Evolutionary conservation across 2,329 filamentous ascomycete genomes (phyloP).

Genomic region (Calonectria naviculata): DNA sequence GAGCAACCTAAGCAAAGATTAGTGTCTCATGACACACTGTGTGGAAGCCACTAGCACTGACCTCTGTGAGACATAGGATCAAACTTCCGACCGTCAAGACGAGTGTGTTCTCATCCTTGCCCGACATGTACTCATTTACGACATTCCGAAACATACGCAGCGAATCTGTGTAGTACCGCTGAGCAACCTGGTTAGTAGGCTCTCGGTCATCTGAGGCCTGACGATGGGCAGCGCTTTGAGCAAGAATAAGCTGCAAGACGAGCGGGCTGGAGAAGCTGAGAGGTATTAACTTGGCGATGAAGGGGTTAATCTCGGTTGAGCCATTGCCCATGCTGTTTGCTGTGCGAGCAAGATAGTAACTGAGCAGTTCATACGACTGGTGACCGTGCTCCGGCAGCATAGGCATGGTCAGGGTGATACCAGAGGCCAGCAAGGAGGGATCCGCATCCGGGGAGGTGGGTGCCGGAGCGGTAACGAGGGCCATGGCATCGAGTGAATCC

Average conservation of each 20-base stretch:
- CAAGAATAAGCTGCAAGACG: constrained; percentile 57
- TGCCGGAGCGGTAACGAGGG: constrained; percentile 25
- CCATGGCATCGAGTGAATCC: constrained; percentile 33
- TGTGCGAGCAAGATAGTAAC: constrained; percentile 57
- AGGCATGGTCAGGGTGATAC: constrained; percentile 41
- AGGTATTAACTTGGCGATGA: constrained; percentile 57
- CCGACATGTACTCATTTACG: constrained; percentile 47
- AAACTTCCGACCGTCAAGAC: constrained; percentile 56
- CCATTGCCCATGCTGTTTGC: constrained; percentile 60
- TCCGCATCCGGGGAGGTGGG: constrained; percentile 10
- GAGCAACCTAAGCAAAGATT: constrained; percentile 42
- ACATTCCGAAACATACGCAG: constrained; percentile 49
- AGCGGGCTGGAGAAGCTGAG: constrained; percentile 58
- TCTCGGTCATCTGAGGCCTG: constrained; percentile 43
- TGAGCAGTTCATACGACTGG: constrained; percentile 56
- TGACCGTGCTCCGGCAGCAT: constrained; percentile 44
- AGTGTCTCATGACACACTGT: not conserved
- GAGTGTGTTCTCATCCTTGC: constrained; percentile 48
- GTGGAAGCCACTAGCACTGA: constrained; percentile 31
- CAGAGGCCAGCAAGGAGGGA: constrained; percentile 24
- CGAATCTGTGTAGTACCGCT: constrained; percentile 50
- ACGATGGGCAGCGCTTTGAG: constrained; percentile 55
- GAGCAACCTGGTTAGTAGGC: constrained; percentile 45
- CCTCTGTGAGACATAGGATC: constrained; percentile 59
- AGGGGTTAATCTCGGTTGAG: constrained; percentile 57